phyloP scores from a whole-genome alignment of 2,329 filamentous ascomycete species.

The Colletotrichum sp. region DNA sequence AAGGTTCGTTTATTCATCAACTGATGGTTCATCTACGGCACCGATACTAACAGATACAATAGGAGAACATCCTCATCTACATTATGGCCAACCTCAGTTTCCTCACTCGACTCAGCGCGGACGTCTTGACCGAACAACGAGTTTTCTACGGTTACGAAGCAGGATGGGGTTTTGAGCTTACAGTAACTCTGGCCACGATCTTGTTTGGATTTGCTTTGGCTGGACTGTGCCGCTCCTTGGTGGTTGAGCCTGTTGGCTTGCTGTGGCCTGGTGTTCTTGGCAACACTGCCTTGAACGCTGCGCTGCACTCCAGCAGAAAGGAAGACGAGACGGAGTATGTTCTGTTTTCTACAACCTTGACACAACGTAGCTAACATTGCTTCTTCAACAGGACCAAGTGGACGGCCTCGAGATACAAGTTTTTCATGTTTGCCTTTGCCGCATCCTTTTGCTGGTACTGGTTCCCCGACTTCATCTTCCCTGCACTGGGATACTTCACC shows the following conservation, averaged over 20 bases:
- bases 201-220: slow-evolving; percentile 54
- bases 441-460: slow-evolving; percentile 52
- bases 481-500: slow-evolving; percentile 51
- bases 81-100: slow-evolving; percentile 51
- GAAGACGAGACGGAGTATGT: slow-evolving; percentile 14
- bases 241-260: slow-evolving; percentile 51
- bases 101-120: slow-evolving; percentile 38
- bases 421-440: slow-evolving; percentile 35
- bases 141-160: slow-evolving; percentile 48
- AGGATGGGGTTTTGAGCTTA: slow-evolving; percentile 48
- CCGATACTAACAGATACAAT: accelerated
- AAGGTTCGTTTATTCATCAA: slow-evolving; percentile 25
- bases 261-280: slow-evolving; percentile 59
- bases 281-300: slow-evolving; percentile 49
- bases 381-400: slow-evolving; percentile 24
- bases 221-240: slow-evolving; percentile 45
- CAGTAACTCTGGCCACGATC: slow-evolving; percentile 45
- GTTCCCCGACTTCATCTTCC: slow-evolving; percentile 54
- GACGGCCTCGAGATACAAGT: slow-evolving; percentile 37
- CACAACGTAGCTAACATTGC: no score
- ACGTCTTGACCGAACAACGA: slow-evolving; percentile 37
- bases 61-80: slow-evolving; percentile 45
- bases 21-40: accelerated
- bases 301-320: slow-evolving; percentile 43
- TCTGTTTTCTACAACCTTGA: no score